These are phyloP conservation scores for Kurtzmaniella quercitrusa DNA, from an alignment of 1,139 yeast genomes.

Conservation along the genomic window DNA sequence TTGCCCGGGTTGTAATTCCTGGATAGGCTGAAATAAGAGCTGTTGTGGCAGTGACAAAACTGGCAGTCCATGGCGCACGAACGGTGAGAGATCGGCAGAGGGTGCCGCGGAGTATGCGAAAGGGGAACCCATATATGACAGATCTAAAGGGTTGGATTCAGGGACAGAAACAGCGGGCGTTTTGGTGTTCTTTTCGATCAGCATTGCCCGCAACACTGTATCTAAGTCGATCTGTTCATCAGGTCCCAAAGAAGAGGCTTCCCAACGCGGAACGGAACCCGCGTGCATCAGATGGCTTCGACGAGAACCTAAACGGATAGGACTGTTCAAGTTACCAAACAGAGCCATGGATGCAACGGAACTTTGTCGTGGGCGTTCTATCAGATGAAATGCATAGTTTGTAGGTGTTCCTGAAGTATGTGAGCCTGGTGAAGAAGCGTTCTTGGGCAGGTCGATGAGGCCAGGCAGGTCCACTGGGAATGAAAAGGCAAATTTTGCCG, in stretches of 20 bases:
- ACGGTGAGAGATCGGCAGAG: not conserved
- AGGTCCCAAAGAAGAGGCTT: not conserved
- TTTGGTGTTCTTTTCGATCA: constrained; percentile 1
- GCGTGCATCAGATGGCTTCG: constrained; percentile 18
- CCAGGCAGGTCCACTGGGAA: constrained; percentile 28
- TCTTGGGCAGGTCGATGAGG: constrained; percentile 14
- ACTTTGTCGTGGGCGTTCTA: constrained; percentile 7
- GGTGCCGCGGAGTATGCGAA: not conserved
- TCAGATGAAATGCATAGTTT: constrained; percentile 5
- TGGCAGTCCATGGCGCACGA: not conserved
- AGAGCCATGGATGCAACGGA: constrained; percentile 9
- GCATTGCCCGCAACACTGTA: constrained; percentile 4
- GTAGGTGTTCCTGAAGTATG: not conserved
- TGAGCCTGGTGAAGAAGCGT: constrained; percentile 10
- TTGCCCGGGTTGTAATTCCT: not conserved
- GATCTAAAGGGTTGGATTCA: not conserved
- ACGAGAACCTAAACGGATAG: constrained; percentile 26
- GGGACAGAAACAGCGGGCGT: not conserved
- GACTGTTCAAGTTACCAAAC: constrained; percentile 27
- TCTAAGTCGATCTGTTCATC: constrained; percentile 2
- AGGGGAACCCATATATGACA: not conserved
- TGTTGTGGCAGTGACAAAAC: constrained; percentile 1
- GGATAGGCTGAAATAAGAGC: constrained; percentile 1
- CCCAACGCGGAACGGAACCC: constrained; percentile 11
- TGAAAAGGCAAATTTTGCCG: constrained; percentile 20